These are phyloP conservation scores for Omphalea diandra DNA, from an alignment of 441 rosid species.

Conservation along the genomic window DNA sequence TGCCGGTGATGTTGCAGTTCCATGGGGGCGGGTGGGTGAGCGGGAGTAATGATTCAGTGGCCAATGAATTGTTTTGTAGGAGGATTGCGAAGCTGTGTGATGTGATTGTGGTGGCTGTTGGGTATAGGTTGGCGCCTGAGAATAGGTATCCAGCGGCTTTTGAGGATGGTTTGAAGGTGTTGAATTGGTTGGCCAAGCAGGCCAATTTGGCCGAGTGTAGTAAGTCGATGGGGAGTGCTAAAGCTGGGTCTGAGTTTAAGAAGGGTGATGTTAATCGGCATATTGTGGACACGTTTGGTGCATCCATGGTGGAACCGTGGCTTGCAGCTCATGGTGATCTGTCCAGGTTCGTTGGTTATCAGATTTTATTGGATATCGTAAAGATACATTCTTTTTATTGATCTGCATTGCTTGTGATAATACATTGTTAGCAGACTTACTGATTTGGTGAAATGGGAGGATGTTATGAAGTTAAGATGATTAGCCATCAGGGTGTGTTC, in stretches of 20 bases:
- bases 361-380: neutral
- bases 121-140: constrained; percentile 93
- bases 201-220: constrained; percentile 89
- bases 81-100: constrained; percentile 79
- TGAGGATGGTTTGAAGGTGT: constrained; percentile 79
- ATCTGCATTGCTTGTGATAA: neutral
- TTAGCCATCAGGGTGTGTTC: neutral
- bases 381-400: neutral
- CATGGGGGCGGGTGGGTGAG: constrained; percentile 98
- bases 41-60: constrained; percentile 85
- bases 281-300: constrained; percentile 78
- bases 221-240: constrained; percentile 60
- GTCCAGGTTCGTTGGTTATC: constrained; percentile 52
- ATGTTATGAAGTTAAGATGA: neutral
- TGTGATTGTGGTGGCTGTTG: constrained; percentile 80
- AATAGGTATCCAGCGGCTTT: constrained; percentile 81
- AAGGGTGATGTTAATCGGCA: constrained; percentile 60
- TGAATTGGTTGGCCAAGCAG: constrained; percentile 90
- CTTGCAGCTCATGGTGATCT: constrained; percentile 93
- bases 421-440: neutral
- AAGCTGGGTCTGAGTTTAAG: constrained; percentile 55
- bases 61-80: constrained; percentile 79
- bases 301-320: constrained; percentile 99
- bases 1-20: constrained; percentile 86
- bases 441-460: neutral